Conservation (phyloP, 1,284 basidiomycete species). For the Phylloboletellus chloephorus region DNA sequence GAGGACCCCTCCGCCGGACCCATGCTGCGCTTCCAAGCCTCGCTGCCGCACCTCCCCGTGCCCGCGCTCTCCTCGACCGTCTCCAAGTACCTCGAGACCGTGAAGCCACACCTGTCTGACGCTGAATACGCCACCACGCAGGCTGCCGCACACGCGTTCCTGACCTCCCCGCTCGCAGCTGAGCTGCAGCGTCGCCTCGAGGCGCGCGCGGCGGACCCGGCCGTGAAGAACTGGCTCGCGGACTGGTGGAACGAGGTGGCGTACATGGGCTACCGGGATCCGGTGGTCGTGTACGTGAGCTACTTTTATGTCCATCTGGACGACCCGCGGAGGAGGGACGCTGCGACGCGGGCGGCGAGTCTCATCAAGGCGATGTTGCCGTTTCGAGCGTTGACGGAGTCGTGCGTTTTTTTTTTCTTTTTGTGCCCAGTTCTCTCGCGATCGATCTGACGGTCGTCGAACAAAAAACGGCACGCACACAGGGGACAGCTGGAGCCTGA, state of each 20-base stretch:
- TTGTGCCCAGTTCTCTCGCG: background rate
- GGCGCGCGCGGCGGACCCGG: constrained; percentile 61
- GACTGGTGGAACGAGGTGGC: constrained; percentile 99
- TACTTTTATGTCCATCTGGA: constrained; percentile 93
- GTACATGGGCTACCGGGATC: constrained; percentile 82
- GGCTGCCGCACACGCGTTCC: constrained; percentile 63
- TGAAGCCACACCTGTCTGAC: constrained; percentile 68
- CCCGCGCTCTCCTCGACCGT: constrained; percentile 79
- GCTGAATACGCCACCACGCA: constrained; percentile 59
- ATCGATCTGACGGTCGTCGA: background rate
- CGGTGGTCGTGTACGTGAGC: constrained; percentile 90
- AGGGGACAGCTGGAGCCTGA: constrained; percentile 87
- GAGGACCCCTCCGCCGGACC: constrained; percentile 50
- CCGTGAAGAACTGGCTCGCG: constrained; percentile 77
- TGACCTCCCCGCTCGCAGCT: constrained; percentile 62
- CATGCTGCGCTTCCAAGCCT: constrained; percentile 77
- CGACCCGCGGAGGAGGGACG: constrained; percentile 52
- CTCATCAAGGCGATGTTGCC: constrained; percentile 79
- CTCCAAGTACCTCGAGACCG: constrained; percentile 80
- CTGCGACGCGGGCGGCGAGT: constrained; percentile 70
- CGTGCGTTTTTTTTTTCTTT: constrained; percentile 41
- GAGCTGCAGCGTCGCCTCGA: constrained; percentile 81
- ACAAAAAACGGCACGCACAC: no score
- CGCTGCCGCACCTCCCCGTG: constrained; percentile 79
- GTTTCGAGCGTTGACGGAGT: constrained; percentile 79